Base-by-base conservation (phyloP, 2,329 filamentous ascomycete species). In the Botryotinia calthae region DNA sequence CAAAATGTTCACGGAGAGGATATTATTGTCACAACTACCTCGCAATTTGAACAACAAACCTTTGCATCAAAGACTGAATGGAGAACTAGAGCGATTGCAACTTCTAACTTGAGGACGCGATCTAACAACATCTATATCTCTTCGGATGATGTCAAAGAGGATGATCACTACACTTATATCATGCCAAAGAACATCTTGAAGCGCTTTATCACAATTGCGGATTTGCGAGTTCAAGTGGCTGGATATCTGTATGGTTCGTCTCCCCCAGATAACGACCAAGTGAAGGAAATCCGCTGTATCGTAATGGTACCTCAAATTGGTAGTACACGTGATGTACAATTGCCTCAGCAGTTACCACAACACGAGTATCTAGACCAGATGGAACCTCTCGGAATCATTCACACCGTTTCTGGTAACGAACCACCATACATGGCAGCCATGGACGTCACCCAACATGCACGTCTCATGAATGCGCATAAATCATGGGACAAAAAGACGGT, bases 121-220 rank as follows among this genome's bases (percentile, higher is more conserved):
- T 90, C 96, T 67, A 99, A 98, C 87, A 98, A 99, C 83, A 97
- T 99, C 80, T 99, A 98, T 82, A 97, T 99, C 78, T 97, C 96
- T 12, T 96, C 95, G 0, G 94, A 98, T 71, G 96, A 98, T 81
- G 93, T 95, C 76, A 93, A 94, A 71, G 89, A 96, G 76, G 94
- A 97, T 74, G 93, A 95, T 56, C 88, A 90, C 79, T 92, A 93
- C 80, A 99, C 95, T 0, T 99, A 98, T 80, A 93, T 99, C 79
- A 98, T 99, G 93, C 96, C 96, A 0, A 99, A 98, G 88, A 99
- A 99, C 82, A 91, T 99, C 66, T 88, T 99, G 79, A 98, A 97
- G 87, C 93, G 94, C 76, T 99, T 99, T 86, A 98, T 99, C 84
- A 96, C 93, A 37, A 97, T 99, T 80, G 92, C 96, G 64, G 96